Conservation (phyloP, 2,329 filamentous ascomycete genomes). For the Sclerotinia nivalis region DNA sequence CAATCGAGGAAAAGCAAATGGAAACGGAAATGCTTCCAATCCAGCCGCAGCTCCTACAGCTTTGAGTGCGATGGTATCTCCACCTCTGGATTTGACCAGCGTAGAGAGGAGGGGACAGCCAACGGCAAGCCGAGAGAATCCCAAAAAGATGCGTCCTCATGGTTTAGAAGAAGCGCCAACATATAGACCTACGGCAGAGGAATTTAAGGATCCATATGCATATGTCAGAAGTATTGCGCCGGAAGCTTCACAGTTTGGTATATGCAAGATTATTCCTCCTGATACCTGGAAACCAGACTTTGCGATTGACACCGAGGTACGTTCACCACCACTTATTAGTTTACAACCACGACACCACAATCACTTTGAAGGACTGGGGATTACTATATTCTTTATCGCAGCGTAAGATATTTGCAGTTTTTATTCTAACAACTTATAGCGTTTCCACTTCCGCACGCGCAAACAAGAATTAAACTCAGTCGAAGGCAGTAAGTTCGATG, state of each 20-base stretch:
- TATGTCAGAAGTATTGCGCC: slow-evolving; percentile 91
- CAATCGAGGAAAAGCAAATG: slow-evolving; percentile 35
- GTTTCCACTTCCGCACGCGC: slow-evolving; percentile 94
- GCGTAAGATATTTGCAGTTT: not conserved
- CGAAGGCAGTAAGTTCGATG: slow-evolving; percentile 80
- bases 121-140: slow-evolving; percentile 71
- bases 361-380: not conserved
- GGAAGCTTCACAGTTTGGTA: slow-evolving; percentile 83
- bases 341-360: not conserved
- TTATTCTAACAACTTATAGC: slow-evolving; percentile 54
- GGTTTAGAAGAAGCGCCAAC: slow-evolving; percentile 87
- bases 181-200: slow-evolving; percentile 85
- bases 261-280: slow-evolving; percentile 94
- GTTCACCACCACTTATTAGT: slow-evolving; percentile 22
- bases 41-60: slow-evolving; percentile 39
- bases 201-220: slow-evolving; percentile 91
- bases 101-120: slow-evolving; percentile 89
- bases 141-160: slow-evolving; percentile 78
- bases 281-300: slow-evolving; percentile 93
- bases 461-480: slow-evolving; percentile 97
- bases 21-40: slow-evolving; percentile 39
- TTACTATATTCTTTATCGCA: not conserved
- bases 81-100: slow-evolving; percentile 78
- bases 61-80: slow-evolving; percentile 41
- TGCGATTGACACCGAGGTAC: slow-evolving; percentile 93